phyloP scores from a whole-genome alignment of 129 eudicot species.

The Pseudognaphalium luteoalbum region DNA sequence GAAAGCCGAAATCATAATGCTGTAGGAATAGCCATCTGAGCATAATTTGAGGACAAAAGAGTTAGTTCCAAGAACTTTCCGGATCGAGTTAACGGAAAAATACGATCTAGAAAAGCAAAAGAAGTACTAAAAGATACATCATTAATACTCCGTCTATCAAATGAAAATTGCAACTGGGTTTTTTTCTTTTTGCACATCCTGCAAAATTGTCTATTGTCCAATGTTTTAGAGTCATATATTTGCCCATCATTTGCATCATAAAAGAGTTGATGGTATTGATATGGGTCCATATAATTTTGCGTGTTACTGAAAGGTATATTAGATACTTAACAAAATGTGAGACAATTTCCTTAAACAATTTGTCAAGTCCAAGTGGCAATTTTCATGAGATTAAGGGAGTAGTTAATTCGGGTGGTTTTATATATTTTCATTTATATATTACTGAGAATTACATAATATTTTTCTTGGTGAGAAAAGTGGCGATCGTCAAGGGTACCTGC shows the following conservation, averaged over 20 bases:
- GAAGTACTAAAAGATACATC: background rate
- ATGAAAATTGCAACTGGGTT: constrained; percentile 4
- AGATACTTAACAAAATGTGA: too few relatives aligned
- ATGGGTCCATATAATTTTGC: too few relatives aligned
- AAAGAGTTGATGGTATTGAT: too few relatives aligned
- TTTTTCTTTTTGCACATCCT: background rate
- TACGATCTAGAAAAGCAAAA: background rate
- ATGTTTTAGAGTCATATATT: background rate
- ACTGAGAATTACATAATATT: too few relatives aligned
- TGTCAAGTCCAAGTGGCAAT: background rate
- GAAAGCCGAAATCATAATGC: constrained; percentile 87
- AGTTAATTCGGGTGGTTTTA: background rate
- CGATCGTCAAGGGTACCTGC: constrained; percentile 27
- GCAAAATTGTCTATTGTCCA: background rate
- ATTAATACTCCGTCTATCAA: background rate
- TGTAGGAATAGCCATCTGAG: constrained; percentile 87
- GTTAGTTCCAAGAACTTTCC: constrained; percentile 19
- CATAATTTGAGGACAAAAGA: constrained; percentile 9
- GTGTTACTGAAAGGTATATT: too few relatives aligned
- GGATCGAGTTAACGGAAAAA: background rate
- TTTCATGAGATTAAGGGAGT: constrained; percentile 10
- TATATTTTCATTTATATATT: background rate
- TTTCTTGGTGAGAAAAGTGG: too few relatives aligned
- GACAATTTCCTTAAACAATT: background rate
- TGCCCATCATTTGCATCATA: too few relatives aligned